Conservation (phyloP, 768 basidiomycete species). For the Tulasnella sp. region DNA sequence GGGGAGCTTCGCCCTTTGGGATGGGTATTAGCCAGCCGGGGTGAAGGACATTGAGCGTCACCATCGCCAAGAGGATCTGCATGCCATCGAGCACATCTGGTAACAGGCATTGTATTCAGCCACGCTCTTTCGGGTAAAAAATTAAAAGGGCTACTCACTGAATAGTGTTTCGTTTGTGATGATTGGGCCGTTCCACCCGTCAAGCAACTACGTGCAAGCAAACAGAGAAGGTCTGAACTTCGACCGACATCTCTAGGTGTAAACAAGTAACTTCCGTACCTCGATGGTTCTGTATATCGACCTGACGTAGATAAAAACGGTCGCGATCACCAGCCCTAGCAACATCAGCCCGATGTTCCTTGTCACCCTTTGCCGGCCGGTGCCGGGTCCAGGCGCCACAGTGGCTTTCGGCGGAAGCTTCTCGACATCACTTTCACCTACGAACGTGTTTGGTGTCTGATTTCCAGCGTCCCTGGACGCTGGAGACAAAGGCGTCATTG, state of each 20-base stretch:
- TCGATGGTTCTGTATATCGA: slow-evolving; percentile 32
- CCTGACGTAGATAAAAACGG: slow-evolving; percentile 50
- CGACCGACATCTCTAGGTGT: background rate
- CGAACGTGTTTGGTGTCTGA: background rate
- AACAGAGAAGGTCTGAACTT: background rate
- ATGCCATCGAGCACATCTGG: slow-evolving; percentile 52
- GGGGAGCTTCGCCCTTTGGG: too few relatives aligned
- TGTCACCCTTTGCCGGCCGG: slow-evolving; percentile 13
- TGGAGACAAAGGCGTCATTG: background rate
- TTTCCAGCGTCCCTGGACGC: background rate
- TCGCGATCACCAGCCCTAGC: slow-evolving; percentile 35
- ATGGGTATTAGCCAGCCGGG: slow-evolving; percentile 43
- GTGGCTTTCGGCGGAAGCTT: background rate
- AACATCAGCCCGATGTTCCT: slow-evolving; percentile 33
- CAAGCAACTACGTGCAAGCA: slow-evolving; percentile 35
- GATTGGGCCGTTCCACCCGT: slow-evolving; percentile 52
- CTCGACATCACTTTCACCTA: background rate
- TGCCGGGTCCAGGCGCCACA: background rate
- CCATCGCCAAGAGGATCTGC: slow-evolving; percentile 49
- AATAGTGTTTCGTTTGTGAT: slow-evolving; percentile 51
- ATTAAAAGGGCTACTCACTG: slow-evolving; percentile 38
- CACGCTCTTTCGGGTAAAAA: background rate
- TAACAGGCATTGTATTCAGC: background rate
- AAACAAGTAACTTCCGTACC: background rate
- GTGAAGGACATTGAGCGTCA: slow-evolving; percentile 47